These are phyloP conservation scores for Alternaria rosae DNA, from an alignment of 2,329 filamentous ascomycete species.

Conservation along the genomic window DNA sequence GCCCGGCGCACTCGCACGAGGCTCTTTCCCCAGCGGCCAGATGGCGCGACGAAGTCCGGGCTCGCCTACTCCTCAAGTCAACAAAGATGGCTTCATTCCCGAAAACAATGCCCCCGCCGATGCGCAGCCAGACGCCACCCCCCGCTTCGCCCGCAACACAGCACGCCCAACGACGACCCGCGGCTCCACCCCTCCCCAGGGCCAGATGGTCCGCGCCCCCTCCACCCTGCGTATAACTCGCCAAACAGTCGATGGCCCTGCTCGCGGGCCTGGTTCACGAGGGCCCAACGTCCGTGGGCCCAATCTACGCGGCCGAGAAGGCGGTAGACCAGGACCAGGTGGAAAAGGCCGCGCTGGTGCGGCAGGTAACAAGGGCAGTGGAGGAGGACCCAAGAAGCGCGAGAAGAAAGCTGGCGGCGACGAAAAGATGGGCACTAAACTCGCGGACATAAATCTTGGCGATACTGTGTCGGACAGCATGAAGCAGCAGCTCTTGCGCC, in stretches of 20 bases:
- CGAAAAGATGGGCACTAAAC: slow-evolving; percentile 1
- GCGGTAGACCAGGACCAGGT: slow-evolving; percentile 13
- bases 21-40: slow-evolving; percentile 32
- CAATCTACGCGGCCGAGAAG: slow-evolving; percentile 35
- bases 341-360: slow-evolving; percentile 4
- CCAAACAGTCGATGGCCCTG: slow-evolving; percentile 14
- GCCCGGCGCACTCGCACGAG: slow-evolving; percentile 28
- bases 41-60: slow-evolving; percentile 9
- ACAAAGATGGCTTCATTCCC: slow-evolving; percentile 10
- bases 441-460: slow-evolving; percentile 18
- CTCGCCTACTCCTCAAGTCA: background rate
- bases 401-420: slow-evolving; percentile 17
- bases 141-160: slow-evolving; percentile 19
- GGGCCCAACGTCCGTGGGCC: slow-evolving; percentile 22
- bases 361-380: slow-evolving; percentile 12
- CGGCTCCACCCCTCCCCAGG: slow-evolving; percentile 25
- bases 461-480: slow-evolving; percentile 37
- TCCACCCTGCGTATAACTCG: slow-evolving; percentile 30
- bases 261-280: slow-evolving; percentile 12
- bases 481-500: slow-evolving; percentile 41
- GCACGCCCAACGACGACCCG: slow-evolving; percentile 14
- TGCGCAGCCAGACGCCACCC: slow-evolving; percentile 9
- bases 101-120: slow-evolving; percentile 3
- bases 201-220: slow-evolving; percentile 44
- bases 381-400: slow-evolving; percentile 31